phyloP scores from a whole-genome alignment of 1,139 yeast species.

The Nakaseomyces kungkrabaensis region DNA sequence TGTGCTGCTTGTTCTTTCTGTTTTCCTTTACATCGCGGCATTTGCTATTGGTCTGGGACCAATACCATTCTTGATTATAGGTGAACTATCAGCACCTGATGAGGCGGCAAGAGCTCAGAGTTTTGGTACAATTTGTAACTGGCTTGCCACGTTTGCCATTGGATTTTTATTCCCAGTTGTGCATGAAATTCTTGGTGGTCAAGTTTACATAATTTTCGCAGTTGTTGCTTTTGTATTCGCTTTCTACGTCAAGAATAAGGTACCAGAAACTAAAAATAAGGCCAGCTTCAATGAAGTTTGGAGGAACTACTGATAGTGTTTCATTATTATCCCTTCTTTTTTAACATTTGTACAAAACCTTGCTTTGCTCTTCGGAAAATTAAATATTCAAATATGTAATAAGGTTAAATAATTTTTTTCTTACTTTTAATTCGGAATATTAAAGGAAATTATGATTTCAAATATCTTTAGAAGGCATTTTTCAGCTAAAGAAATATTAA shows the following conservation, averaged over 20 bases:
- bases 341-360: not conserved
- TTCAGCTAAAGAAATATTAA: too few relatives aligned
- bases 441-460: too few relatives aligned
- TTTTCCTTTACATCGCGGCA: slow-evolving; percentile 64
- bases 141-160: slow-evolving; percentile 79
- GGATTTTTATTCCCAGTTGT: slow-evolving; percentile 75
- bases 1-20: slow-evolving; percentile 50
- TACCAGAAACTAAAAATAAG: slow-evolving; percentile 79
- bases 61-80: slow-evolving; percentile 80
- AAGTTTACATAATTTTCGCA: slow-evolving; percentile 69
- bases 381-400: too few relatives aligned
- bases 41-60: slow-evolving; percentile 94
- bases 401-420: too few relatives aligned
- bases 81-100: slow-evolving; percentile 73
- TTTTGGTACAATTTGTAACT: slow-evolving; percentile 82
- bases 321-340: not conserved
- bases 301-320: slow-evolving; percentile 10
- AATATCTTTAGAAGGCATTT: too few relatives aligned
- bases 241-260: slow-evolving; percentile 36
- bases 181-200: slow-evolving; percentile 58
- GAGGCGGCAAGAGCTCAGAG: slow-evolving; percentile 86
- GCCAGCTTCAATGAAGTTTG: slow-evolving; percentile 20
- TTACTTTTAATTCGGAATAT: too few relatives aligned
- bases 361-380: too few relatives aligned
- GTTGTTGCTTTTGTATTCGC: slow-evolving; percentile 42